Percentiles rank a stretch among this genome's conserved stretches.
These are phyloP conservation scores for Glonium stellatum DNA, from an alignment of 495 filamentous ascomycete genomes.

Conservation along the genomic window DNA sequence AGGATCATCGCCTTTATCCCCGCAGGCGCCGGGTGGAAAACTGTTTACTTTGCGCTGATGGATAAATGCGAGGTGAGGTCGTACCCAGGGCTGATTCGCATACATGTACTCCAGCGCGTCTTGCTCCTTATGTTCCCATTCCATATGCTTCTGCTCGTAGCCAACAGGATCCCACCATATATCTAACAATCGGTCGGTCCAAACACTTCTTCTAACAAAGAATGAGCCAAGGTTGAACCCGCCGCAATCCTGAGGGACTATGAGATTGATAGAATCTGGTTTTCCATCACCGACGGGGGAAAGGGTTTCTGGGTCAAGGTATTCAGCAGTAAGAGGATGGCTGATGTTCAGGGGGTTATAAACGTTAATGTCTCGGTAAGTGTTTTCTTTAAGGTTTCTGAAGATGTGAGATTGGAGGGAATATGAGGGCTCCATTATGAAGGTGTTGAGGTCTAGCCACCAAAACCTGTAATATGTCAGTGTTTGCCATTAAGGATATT, in stretches of 20 bases:
- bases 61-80: conserved; percentile 80
- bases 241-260: conserved; percentile 88
- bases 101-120: conserved; percentile 92
- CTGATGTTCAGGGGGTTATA: conserved; percentile 94
- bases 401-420: conserved; percentile 89
- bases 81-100: conserved; percentile 84
- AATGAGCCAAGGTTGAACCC: conserved; percentile 98
- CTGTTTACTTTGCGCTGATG: conserved; percentile 90
- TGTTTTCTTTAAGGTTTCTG: conserved; percentile 61
- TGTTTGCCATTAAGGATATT: neutral
- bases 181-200: conserved; percentile 89
- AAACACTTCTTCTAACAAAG: conserved; percentile 74
- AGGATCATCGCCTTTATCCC: conserved; percentile 64
- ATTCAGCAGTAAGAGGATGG: conserved; percentile 64
- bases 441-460: conserved; percentile 98
- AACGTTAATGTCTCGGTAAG: conserved; percentile 92
- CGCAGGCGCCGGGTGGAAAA: conserved; percentile 85
- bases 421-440: conserved; percentile 92
- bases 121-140: conserved; percentile 99
- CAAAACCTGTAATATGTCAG: conserved; percentile 67
- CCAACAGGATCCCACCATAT: conserved; percentile 98
- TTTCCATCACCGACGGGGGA: conserved; percentile 70
- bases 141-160: conserved; percentile 98
- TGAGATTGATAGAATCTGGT: conserved; percentile 68
- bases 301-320: conserved; percentile 65